Evolutionary conservation across 148 eudicot genomes (phyloP).

Genomic region (Rhododendron vialii): DNA sequence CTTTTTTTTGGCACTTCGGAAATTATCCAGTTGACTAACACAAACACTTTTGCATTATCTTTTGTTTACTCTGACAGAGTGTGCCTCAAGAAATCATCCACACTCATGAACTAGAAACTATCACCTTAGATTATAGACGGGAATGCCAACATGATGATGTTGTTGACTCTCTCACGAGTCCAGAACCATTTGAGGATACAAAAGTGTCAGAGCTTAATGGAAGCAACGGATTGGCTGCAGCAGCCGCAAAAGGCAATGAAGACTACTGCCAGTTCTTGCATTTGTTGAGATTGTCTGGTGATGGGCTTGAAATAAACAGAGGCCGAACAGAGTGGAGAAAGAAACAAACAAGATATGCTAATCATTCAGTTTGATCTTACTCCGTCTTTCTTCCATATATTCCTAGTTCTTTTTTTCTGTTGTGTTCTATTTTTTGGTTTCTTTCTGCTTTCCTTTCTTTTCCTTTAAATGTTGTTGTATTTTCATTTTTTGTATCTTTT

Average conservation of each 20-base stretch:
- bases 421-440: not conserved
- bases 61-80: slow-evolving; percentile 40
- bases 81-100: slow-evolving; percentile 74
- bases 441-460: not conserved
- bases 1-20: not conserved
- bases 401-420: not conserved
- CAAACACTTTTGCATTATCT: not conserved
- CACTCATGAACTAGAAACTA: slow-evolving; percentile 74
- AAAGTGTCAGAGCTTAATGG: slow-evolving; percentile 28
- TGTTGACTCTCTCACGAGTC: slow-evolving; percentile 76
- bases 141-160: slow-evolving; percentile 85
- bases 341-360: slow-evolving; percentile 46
- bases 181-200: slow-evolving; percentile 31
- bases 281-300: slow-evolving; percentile 61
- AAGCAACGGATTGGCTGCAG: slow-evolving; percentile 45
- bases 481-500: not conserved
- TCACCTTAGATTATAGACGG: slow-evolving; percentile 84
- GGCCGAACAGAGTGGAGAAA: slow-evolving; percentile 90
- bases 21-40: not conserved
- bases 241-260: slow-evolving; percentile 28
- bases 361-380: not conserved
- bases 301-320: slow-evolving; percentile 71
- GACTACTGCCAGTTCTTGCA: slow-evolving; percentile 56
- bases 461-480: too few species aligned
- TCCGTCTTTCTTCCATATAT: not conserved